These are phyloP conservation scores for Blepharisma stoltei DNA, from an alignment of 73 alveolate genomes.

Conservation along the genomic window DNA sequence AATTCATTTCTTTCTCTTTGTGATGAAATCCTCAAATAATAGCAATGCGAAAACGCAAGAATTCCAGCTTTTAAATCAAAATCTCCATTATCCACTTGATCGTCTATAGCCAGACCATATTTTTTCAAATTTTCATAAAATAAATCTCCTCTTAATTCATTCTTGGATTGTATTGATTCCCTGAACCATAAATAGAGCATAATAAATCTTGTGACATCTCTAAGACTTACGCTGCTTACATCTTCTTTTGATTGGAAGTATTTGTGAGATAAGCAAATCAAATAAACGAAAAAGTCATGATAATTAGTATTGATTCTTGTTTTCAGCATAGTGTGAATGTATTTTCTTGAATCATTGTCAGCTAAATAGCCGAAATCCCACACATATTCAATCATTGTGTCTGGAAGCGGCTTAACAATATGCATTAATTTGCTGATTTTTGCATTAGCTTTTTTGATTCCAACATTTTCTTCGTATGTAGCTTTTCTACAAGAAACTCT, in stretches of 20 bases:
- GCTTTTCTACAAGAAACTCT: not conserved
- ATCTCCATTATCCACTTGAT: not conserved
- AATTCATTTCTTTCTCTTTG: conserved; percentile 15
- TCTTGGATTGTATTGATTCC: not conserved
- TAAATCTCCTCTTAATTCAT: not conserved
- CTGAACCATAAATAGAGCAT: conserved; percentile 16
- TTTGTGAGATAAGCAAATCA: conserved; percentile 46
- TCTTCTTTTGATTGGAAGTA: conserved; percentile 46
- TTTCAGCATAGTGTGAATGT: conserved; percentile 52
- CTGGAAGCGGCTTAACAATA: conserved; percentile 62
- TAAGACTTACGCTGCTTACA: conserved; percentile 58
- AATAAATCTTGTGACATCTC: conserved; percentile 57
- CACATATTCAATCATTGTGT: conserved; percentile 48
- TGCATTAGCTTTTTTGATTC: not conserved
- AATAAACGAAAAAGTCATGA: not conserved
- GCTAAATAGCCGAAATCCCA: conserved; percentile 57
- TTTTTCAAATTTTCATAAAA: conserved; percentile 6
- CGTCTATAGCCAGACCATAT: not conserved
- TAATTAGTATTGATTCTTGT: not conserved
- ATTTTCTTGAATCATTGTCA: conserved; percentile 43
- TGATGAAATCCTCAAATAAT: conserved; percentile 22
- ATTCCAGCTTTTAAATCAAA: conserved; percentile 3
- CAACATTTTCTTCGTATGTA: not conserved
- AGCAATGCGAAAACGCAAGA: conserved; percentile 28
- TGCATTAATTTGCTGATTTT: conserved; percentile 24